Percentiles rank a stretch among this genome's conserved stretches.
Evolutionary conservation across 2,329 filamentous ascomycete genomes (phyloP).

Genomic region (Verticillium klebahnii): DNA sequence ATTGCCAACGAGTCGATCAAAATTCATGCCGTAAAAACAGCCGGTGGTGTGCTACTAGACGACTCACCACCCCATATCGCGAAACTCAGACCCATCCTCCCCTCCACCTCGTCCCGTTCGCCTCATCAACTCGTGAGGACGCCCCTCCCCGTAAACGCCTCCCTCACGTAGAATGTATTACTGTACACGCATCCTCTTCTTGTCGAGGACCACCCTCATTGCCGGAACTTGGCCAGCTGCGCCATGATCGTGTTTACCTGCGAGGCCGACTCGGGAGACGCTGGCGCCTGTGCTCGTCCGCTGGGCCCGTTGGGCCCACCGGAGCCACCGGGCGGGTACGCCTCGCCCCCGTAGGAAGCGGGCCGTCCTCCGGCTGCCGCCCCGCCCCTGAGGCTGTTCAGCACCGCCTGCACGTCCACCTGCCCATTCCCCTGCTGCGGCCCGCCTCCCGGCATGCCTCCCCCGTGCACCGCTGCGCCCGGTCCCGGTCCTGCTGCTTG

Average conservation of each 20-base stretch:
- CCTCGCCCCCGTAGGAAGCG: conserved; percentile 23
- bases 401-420: conserved; percentile 41
- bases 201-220: conserved; percentile 26
- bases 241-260: conserved; percentile 72
- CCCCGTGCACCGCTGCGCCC: neutral
- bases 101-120: conserved; percentile 6
- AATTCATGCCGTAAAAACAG: neutral
- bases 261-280: conserved; percentile 35
- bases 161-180: no score
- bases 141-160: neutral
- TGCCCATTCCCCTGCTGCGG: conserved; percentile 22
- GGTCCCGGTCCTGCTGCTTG: conserved; percentile 14
- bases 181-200: no score
- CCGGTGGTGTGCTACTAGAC: neutral
- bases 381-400: conserved; percentile 32
- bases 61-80: neutral
- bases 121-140: neutral
- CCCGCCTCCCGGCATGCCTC: neutral
- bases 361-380: conserved; percentile 16
- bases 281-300: conserved; percentile 15
- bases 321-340: conserved; percentile 13
- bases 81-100: conserved; percentile 3
- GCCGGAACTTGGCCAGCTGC: conserved; percentile 61
- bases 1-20: neutral
- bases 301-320: conserved; percentile 17